These are phyloP conservation scores for Tylopilus sp. DNA, from an alignment of 768 basidiomycete species.

Conservation along the genomic window DNA sequence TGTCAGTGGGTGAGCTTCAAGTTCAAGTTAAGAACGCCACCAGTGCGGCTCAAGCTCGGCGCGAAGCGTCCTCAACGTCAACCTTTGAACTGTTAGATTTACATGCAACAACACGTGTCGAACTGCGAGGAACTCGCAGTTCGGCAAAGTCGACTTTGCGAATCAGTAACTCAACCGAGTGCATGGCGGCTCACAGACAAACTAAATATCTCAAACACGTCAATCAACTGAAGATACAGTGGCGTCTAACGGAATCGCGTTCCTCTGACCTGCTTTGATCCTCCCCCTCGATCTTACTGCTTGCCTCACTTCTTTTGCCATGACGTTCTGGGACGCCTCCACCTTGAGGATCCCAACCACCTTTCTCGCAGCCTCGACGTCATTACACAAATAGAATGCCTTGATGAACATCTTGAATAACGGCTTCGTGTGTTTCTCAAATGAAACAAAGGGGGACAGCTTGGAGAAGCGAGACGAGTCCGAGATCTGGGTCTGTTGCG, in stretches of 20 bases:
- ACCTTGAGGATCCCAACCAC: conserved; percentile 56
- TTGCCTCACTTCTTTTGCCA: conserved; percentile 13
- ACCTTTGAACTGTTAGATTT: not conserved
- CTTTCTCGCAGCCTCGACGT: conserved; percentile 48
- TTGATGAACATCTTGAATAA: conserved; percentile 73
- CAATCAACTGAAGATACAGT: conserved; percentile 6
- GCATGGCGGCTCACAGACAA: not conserved
- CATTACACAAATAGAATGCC: conserved; percentile 54
- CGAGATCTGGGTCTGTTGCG: conserved; percentile 19
- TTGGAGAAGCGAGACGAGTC: conserved; percentile 33
- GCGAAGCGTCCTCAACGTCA: not conserved
- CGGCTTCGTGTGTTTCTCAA: conserved; percentile 59
- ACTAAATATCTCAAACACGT: conserved; percentile 1
- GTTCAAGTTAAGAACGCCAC: not conserved
- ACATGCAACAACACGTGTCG: not conserved
- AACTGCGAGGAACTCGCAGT: not conserved
- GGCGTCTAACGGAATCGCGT: not conserved
- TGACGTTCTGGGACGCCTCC: conserved; percentile 22
- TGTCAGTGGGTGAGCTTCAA: no score
- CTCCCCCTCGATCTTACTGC: conserved; percentile 22
- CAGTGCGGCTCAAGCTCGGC: not conserved
- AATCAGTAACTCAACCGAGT: not conserved
- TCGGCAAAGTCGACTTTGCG: not conserved
- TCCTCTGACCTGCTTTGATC: conserved; percentile 7
- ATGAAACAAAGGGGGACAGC: conserved; percentile 45